These are phyloP conservation scores for Apiospora kogelbergensis DNA, from an alignment of 2,329 filamentous ascomycete species.

Conservation along the genomic window DNA sequence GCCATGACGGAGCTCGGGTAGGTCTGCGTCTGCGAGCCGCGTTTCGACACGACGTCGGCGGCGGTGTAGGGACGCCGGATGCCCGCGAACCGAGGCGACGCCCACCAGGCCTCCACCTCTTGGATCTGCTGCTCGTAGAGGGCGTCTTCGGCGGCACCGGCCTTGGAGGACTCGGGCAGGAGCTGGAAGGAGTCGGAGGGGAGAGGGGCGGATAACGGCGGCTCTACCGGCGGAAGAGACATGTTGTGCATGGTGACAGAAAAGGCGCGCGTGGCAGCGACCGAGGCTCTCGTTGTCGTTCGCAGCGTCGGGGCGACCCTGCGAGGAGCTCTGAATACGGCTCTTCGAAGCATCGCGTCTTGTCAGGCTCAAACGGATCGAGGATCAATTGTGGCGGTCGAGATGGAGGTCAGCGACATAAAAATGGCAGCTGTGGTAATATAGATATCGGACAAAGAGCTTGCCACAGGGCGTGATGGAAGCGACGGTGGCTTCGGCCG, in stretches of 20 bases:
- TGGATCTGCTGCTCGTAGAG: slow-evolving; percentile 81
- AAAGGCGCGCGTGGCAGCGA: slow-evolving; percentile 22
- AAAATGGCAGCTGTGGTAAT: neutral
- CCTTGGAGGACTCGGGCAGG: slow-evolving; percentile 73
- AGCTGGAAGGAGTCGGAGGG: slow-evolving; percentile 84
- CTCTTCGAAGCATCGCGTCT: slow-evolving; percentile 29
- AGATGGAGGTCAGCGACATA: neutral
- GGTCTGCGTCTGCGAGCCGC: slow-evolving; percentile 80
- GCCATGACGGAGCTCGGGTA: slow-evolving; percentile 96
- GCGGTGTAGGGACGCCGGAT: slow-evolving; percentile 92
- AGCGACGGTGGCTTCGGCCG: neutral
- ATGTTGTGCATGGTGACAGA: slow-evolving; percentile 47
- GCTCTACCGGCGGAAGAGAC: slow-evolving; percentile 55
- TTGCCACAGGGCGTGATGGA: neutral
- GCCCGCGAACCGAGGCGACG: slow-evolving; percentile 76
- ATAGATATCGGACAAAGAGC: neutral
- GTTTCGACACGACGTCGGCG: slow-evolving; percentile 89
- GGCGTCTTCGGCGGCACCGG: slow-evolving; percentile 78
- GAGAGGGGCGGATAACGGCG: slow-evolving; percentile 59
- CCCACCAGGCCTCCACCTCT: slow-evolving; percentile 91
- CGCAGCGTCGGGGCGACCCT: slow-evolving; percentile 22
- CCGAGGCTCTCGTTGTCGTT: slow-evolving; percentile 6
- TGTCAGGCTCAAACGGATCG: neutral
- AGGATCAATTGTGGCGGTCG: neutral
- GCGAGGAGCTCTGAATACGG: slow-evolving; percentile 21